These are phyloP conservation scores for Chlorella sp. DNA, from an alignment of 139 green algal species.

Conservation along the genomic window DNA sequence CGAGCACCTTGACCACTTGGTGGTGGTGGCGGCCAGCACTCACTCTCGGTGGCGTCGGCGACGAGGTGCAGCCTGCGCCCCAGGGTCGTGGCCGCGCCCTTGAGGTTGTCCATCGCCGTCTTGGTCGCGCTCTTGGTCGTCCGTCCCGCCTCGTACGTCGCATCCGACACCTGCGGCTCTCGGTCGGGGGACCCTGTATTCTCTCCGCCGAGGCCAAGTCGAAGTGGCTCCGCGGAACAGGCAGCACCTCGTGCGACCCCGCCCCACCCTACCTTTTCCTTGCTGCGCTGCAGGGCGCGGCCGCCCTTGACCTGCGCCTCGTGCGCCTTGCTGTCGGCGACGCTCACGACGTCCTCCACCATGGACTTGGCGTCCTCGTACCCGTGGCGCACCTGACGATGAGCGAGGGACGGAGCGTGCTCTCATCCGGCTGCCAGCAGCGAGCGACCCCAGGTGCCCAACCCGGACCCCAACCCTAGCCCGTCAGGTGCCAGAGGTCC, in stretches of 20 bases:
- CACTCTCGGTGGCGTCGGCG: slow-evolving; percentile 11
- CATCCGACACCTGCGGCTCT: background rate
- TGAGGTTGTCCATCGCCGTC: slow-evolving; percentile 8
- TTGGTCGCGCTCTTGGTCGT: background rate
- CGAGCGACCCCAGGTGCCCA: no score
- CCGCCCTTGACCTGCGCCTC: slow-evolving; percentile 2
- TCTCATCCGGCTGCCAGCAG: no score
- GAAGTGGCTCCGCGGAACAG: background rate
- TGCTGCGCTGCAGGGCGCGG: background rate
- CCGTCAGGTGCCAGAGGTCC: no score
- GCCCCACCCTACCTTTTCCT: slow-evolving; percentile 6
- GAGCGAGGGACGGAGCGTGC: no score
- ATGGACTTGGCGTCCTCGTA: background rate
- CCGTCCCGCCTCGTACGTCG: background rate
- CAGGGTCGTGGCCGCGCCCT: slow-evolving; percentile 6
- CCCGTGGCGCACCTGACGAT: slow-evolving; percentile 1
- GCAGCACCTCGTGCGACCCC: background rate
- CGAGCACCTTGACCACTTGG: no score
- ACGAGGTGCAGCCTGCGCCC: slow-evolving; percentile 10
- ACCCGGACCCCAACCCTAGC: no score
- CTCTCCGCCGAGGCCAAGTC: background rate
- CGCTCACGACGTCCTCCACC: background rate
- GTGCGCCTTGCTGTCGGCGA: background rate
- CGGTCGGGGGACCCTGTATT: background rate
- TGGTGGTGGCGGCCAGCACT: no score